These are phyloP conservation scores for Schizosaccharomyces pombe DNA, from an alignment of 805 yeast species.

Conservation along the genomic window DNA sequence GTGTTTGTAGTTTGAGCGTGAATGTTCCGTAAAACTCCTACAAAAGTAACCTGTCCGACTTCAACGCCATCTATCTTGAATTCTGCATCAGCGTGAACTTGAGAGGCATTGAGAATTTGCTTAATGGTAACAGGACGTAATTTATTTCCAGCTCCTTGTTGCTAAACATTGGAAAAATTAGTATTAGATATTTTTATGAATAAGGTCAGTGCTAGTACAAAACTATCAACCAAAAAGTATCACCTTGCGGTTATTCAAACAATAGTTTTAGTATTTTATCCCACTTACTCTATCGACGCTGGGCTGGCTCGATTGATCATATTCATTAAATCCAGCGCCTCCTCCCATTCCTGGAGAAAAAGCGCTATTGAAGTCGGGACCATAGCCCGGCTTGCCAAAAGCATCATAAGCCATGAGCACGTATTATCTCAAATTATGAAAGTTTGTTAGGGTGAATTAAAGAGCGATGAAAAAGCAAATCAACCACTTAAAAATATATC, in stretches of 20 bases:
- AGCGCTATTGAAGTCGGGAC: not conserved
- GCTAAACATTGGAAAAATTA: not conserved
- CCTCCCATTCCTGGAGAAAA: conserved; percentile 4
- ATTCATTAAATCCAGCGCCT: not conserved
- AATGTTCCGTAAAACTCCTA: conserved; percentile 34
- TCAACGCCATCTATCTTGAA: conserved; percentile 28
- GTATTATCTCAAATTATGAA: no score
- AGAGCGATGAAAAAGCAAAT: no score
- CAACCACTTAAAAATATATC: no score
- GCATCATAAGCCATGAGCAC: not conserved
- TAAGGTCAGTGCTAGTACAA: no score
- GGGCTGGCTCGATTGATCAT: not conserved
- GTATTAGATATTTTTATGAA: no score
- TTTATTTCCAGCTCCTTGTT: not conserved
- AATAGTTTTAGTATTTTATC: not conserved
- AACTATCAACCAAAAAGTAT: no score
- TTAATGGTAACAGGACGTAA: conserved; percentile 39
- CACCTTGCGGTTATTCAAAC: no score
- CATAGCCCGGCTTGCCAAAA: not conserved
- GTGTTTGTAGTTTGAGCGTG: conserved; percentile 23
- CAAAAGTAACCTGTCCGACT: conserved; percentile 25
- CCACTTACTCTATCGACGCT: not conserved
- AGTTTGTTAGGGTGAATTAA: no score
- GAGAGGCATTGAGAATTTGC: conserved; percentile 31
- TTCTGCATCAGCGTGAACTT: conserved; percentile 31